phyloP scores from a whole-genome alignment of 768 basidiomycete genomes.

The Pisolithus microcarpus region DNA sequence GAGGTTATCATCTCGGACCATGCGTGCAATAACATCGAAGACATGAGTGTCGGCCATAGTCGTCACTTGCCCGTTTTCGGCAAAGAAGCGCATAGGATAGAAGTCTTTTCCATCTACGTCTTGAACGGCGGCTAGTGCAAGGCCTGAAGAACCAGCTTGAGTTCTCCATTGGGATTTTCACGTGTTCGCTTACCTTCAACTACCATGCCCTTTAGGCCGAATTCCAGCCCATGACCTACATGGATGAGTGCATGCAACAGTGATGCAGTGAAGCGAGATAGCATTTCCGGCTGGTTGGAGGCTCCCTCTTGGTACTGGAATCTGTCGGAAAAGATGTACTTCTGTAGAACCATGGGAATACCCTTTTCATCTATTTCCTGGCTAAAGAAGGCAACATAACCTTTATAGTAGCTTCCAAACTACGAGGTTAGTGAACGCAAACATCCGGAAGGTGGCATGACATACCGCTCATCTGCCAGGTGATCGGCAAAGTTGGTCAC shows the following conservation, averaged over 20 bases:
- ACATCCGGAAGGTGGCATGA: not conserved
- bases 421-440: not conserved
- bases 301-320: conserved; percentile 17
- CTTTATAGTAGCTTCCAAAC: conserved; percentile 17
- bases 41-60: conserved; percentile 20
- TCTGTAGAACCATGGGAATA: conserved; percentile 12
- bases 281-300: conserved; percentile 40
- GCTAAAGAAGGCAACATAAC: conserved; percentile 22
- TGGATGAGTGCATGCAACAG: conserved; percentile 61
- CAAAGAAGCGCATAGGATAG: conserved; percentile 7
- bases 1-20: conserved; percentile 41
- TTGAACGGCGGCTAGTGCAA: conserved; percentile 19
- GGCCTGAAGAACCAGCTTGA: conserved; percentile 10
- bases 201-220: conserved; percentile 52
- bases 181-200: conserved; percentile 43
- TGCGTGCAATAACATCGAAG: conserved; percentile 45
- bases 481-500: conserved; percentile 18
- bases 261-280: conserved; percentile 41
- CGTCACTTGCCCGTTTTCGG: not conserved
- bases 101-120: conserved; percentile 34
- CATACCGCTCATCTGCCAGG: conserved; percentile 22
- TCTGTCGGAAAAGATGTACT: conserved; percentile 26
- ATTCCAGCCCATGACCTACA: conserved; percentile 54
- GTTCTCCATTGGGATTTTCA: not conserved
- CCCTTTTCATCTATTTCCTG: conserved; percentile 13